phyloP scores from a whole-genome alignment of 2,329 filamentous ascomycete genomes.

The Penicillium decumbens region DNA sequence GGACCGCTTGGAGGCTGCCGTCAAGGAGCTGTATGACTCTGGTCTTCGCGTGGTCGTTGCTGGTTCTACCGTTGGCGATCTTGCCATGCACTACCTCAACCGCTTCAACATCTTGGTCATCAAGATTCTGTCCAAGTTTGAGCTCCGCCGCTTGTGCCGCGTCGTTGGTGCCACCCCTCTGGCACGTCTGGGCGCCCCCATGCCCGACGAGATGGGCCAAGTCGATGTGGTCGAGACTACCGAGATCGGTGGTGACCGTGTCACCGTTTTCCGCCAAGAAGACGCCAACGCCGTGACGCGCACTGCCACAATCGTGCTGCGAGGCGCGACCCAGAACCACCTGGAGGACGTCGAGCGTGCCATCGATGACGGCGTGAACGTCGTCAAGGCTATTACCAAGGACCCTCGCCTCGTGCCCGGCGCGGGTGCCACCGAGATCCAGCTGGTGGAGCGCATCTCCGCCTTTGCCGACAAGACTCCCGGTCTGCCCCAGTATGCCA shows the following conservation, averaged over 20 bases:
- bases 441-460: slow-evolving; percentile 87
- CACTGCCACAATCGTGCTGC: slow-evolving; percentile 88
- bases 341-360: slow-evolving; percentile 95
- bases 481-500: slow-evolving; percentile 89
- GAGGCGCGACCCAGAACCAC: slow-evolving; percentile 96
- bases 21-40: slow-evolving; percentile 95
- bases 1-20: slow-evolving; percentile 76
- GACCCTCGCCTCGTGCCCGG: slow-evolving; percentile 88
- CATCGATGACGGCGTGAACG: slow-evolving; percentile 96
- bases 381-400: slow-evolving; percentile 95
- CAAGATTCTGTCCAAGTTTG: slow-evolving; percentile 97
- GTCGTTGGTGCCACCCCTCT: slow-evolving; percentile 96
- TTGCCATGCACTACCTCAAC: slow-evolving; percentile 97
- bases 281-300: slow-evolving; percentile 70
- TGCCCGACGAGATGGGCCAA: slow-evolving; percentile 99
- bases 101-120: slow-evolving; percentile 93
- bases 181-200: slow-evolving; percentile 88
- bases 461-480: slow-evolving; percentile 87
- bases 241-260: slow-evolving; percentile 95
- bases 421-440: slow-evolving; percentile 89
- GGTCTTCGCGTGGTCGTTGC: slow-evolving; percentile 88
- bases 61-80: slow-evolving; percentile 87
- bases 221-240: slow-evolving; percentile 94
- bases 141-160: slow-evolving; percentile 87
- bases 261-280: slow-evolving; percentile 97